Conservation (phyloP, 2,329 filamentous ascomycete genomes). For the Arthrobotrys conoides region DNA sequence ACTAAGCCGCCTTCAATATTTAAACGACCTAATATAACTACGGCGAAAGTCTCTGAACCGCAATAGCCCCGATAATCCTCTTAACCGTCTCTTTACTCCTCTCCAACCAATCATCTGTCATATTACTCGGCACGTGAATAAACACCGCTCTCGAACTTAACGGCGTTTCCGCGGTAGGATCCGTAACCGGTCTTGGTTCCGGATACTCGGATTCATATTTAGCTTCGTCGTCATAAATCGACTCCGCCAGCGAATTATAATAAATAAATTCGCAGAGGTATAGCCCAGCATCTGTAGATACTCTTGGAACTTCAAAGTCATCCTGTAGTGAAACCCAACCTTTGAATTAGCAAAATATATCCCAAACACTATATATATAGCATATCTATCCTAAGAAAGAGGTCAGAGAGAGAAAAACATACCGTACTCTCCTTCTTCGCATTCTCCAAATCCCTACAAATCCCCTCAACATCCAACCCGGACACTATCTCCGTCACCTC, state of each 20-base stretch:
- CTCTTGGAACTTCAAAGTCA: conserved; percentile 26
- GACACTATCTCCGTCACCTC: conserved; percentile 41
- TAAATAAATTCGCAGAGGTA: conserved; percentile 56
- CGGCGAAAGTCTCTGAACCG: conserved; percentile 37
- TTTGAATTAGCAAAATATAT: not conserved
- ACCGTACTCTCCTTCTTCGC: conserved; percentile 34
- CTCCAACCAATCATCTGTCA: conserved; percentile 32
- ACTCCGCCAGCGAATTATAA: conserved; percentile 53
- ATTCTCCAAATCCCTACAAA: conserved; percentile 40
- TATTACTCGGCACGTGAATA: conserved; percentile 47
- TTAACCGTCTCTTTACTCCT: conserved; percentile 42
- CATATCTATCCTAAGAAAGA: too few relatives aligned
- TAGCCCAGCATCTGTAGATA: conserved; percentile 45
- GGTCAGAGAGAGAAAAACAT: not conserved
- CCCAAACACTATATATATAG: too few relatives aligned
- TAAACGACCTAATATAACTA: not conserved
- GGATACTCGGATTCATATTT: conserved; percentile 46
- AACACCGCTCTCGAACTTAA: conserved; percentile 51
- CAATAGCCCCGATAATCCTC: conserved; percentile 59
- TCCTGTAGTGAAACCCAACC: conserved; percentile 13
- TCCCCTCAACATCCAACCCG: conserved; percentile 40
- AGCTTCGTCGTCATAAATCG: conserved; percentile 37
- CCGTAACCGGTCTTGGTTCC: conserved; percentile 40
- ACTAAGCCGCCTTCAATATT: too few relatives aligned
- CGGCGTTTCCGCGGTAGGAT: conserved; percentile 33